These are phyloP conservation scores for Amaranthus cruentus DNA, from an alignment of 148 eudicot genomes.

Conservation along the genomic window DNA sequence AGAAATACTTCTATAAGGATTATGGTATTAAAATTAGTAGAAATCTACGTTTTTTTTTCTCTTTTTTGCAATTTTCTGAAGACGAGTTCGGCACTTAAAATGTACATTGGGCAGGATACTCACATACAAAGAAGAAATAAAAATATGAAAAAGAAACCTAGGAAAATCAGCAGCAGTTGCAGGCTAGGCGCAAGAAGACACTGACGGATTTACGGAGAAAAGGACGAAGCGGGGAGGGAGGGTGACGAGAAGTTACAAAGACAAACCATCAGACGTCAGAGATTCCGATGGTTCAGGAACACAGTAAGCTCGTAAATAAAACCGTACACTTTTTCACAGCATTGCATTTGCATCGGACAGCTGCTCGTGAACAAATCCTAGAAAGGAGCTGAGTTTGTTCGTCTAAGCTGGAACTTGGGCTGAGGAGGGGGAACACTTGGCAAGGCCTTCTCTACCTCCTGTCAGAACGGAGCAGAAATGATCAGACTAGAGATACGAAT, in stretches of 20 bases:
- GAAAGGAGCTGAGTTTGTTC: constrained; percentile 75
- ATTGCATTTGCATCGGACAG: constrained; percentile 6
- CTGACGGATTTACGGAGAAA: constrained; percentile 7
- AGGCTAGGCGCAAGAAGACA: constrained; percentile 1
- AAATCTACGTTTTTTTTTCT: not conserved
- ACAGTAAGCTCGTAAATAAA: constrained; percentile 16
- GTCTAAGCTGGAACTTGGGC: constrained; percentile 84
- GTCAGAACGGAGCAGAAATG: constrained; percentile 7
- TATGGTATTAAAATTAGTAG: not conserved
- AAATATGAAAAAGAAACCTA: constrained; percentile 1
- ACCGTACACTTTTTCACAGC: not conserved
- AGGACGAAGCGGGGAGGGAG: not conserved
- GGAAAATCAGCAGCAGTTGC: constrained; percentile 21
- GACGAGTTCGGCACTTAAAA: constrained; percentile 14
- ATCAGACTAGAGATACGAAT: constrained; percentile 1
- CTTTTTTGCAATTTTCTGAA: constrained; percentile 16
- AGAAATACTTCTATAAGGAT: too few relatives aligned
- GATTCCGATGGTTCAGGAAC: not conserved
- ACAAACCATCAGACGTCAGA: constrained; percentile 1
- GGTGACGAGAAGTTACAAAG: constrained; percentile 12
- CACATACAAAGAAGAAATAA: not conserved
- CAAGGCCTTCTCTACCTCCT: constrained; percentile 75
- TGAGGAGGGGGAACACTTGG: constrained; percentile 64
- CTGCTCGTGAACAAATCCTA: constrained; percentile 21
- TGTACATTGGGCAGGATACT: constrained; percentile 24